Conservation (phyloP, 768 basidiomycete species). For the Cystofilobasidium capitatum region DNA sequence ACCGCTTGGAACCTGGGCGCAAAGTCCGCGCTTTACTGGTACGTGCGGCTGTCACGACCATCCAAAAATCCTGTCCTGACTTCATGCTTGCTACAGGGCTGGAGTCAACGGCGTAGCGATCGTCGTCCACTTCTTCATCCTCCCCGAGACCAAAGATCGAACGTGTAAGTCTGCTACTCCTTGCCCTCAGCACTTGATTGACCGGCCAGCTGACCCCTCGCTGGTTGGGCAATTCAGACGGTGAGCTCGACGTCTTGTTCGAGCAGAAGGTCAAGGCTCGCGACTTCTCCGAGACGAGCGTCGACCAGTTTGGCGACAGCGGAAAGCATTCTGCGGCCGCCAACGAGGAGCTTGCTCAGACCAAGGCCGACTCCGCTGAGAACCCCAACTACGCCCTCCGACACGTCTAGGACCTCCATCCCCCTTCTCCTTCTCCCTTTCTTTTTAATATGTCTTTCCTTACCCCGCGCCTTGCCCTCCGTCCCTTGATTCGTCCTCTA, state of each 20-base stretch:
- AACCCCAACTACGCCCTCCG: too few species aligned
- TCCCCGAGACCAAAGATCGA: slow-evolving; percentile 35
- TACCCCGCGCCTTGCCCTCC: too few species aligned
- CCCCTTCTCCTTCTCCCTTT: too few species aligned
- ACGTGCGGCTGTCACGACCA: too few species aligned
- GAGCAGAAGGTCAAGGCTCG: slow-evolving; percentile 38
- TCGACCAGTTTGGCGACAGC: slow-evolving; percentile 24
- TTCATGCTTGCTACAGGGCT: slow-evolving; percentile 7
- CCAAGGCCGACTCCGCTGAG: too few species aligned
- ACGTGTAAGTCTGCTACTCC: too few species aligned
- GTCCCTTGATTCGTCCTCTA: too few species aligned
- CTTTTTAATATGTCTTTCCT: too few species aligned
- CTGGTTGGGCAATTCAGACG: too few species aligned
- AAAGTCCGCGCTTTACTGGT: slow-evolving; percentile 20
- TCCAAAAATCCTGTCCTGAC: background rate
- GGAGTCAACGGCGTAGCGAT: slow-evolving; percentile 23
- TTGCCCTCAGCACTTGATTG: slow-evolving; percentile 13
- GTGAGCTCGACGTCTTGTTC: slow-evolving; percentile 43
- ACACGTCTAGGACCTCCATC: too few species aligned
- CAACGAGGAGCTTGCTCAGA: too few species aligned
- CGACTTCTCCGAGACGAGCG: slow-evolving; percentile 36
- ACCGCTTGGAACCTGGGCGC: slow-evolving; percentile 33
- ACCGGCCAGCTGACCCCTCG: slow-evolving; percentile 25
- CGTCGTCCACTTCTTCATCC: slow-evolving; percentile 30
- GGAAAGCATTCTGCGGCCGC: background rate